Evolutionary conservation across 352 stramenopile genomes (phyloP).

Genomic region (Phytophthora constricta): DNA sequence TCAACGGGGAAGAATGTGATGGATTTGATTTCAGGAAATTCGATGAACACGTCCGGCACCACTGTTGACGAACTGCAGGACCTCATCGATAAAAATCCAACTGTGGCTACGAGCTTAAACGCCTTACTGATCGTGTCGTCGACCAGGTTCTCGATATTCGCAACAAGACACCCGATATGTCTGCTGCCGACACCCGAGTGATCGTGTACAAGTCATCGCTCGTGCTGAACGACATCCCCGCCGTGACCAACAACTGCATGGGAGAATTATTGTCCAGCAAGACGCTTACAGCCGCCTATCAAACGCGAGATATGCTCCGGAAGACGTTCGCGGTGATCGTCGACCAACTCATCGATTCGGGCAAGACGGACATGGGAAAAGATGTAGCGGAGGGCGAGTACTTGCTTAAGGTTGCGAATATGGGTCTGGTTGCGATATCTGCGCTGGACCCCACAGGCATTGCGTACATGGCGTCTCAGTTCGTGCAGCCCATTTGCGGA

Average conservation of each 20-base stretch:
- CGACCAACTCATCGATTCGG: conserved; percentile 12
- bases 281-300: conserved; percentile 9
- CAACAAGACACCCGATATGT: background rate
- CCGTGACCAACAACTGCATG: conserved; percentile 23
- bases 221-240: conserved; percentile 22
- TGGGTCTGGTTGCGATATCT: conserved; percentile 34
- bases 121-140: conserved; percentile 18
- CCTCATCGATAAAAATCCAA: conserved; percentile 11
- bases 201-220: conserved; percentile 23
- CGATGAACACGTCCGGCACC: background rate
- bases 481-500: conserved; percentile 41
- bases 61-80: conserved; percentile 20
- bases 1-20: conserved; percentile 13
- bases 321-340: conserved; percentile 20
- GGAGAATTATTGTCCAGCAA: conserved; percentile 8
- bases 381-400: conserved; percentile 32
- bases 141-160: background rate
- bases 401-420: conserved; percentile 33
- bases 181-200: conserved; percentile 15
- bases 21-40: conserved; percentile 4
- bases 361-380: conserved; percentile 13
- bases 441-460: conserved; percentile 41
- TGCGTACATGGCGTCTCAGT: conserved; percentile 36
- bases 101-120: conserved; percentile 19
- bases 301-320: conserved; percentile 20